Base-by-base conservation (phyloP, 352 stramenopile genomes). In the Pythium diclinum region DNA sequence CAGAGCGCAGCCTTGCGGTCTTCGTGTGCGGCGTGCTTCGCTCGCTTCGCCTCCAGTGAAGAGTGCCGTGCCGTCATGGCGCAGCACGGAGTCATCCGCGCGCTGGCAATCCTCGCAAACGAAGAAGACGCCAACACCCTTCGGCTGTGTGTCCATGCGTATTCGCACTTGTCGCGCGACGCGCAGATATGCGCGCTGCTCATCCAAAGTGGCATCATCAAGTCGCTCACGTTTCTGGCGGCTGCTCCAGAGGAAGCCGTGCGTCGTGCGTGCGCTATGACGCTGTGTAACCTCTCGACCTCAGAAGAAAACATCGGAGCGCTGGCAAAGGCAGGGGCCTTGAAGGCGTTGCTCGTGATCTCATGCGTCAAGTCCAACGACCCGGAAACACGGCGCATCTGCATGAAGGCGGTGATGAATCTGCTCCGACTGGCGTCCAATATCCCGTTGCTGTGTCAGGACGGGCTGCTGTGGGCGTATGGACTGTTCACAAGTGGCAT, bases 211-310 rank as follows among this genome's bases (percentile, higher is more conserved):
- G 81, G 83, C 0, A 83, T 92, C 42, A 77, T 90, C 60, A 87
- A 92, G 61, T 80, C 83, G n/a, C 75, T 92, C 19, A 83, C 78
- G 30, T 73, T 85, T 34, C 60, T 92, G 1, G 78, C 83, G 6
- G 81, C 80, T 0, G 83, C 83, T n/a, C 83, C 83, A 0, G 83
- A 92, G 59, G 83, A 89, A 54, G 76, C 73, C 1, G 81, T 92
- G 21, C 83, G 83, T 14, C 83, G 83, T 47, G 75, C 78, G 10
- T 92, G 83, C 58, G 92, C 91, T 23, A 91, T 95, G 55, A 96
- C 92, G 10, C 71, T 99, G 3, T 97, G 88, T 67, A 98, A 99
- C 63, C 77, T 99, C 61, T 94, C 94, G 16, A 74, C 97, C 0
- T 78, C 81, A 33, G 87, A 95, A 46, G 82, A 86, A 23, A 96